Evolutionary conservation across 345 rosid genomes (phyloP), one percentile per base, ranked within the genome.

Genomic region (Syzygium aqueum): DNA sequence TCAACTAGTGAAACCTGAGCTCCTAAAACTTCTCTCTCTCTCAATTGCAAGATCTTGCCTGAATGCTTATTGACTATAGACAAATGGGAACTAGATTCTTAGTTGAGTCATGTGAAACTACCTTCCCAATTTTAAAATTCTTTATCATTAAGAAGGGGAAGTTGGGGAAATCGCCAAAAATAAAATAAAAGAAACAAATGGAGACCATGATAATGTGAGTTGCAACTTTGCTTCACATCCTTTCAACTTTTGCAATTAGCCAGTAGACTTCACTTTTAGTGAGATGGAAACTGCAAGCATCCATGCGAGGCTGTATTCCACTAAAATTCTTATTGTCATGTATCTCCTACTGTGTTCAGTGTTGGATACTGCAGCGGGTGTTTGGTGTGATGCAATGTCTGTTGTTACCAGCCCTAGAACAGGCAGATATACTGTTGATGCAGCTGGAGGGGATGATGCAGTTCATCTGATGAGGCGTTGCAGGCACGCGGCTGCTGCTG

Each of bases 301-400:
- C 82, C 49, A 73, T 19, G 27, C 15, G 49, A 73, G 82, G 49
- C 82, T 73, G 82, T 37, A 33, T 73, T 73, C 8, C 49, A 19
- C 49, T 37, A 73, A 73, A 73, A 37, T 73, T 73, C 82, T 61
- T 61, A 61, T 61, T 37, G 49, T 37, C 13, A 9, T 73, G 82
- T 73, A 73, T 73, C 27, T 73, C 82, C 49, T 73, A 49, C 49
- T 73, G 23, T 37, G 86, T 94, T 51, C 89, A 97, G 99, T 97
- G 85, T 92, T 97, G 94, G 99, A 97, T 93, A 97, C 99, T 88
- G 99, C 99, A 84, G 99, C 99, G 40, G 99, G 99, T 87, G 99
- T 97, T 87, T 97, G 99, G 99, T 97, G 99, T 91, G 99, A 97
- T 92, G 96, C 98, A 85, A 97, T 96, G 89, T 97, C 99, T 89